A percentile compares a stretch with the other conserved stretches of the same genome.
phyloP scores from a whole-genome alignment of 2,329 filamentous ascomycete genomes.

The Colletotrichum shisoi region DNA sequence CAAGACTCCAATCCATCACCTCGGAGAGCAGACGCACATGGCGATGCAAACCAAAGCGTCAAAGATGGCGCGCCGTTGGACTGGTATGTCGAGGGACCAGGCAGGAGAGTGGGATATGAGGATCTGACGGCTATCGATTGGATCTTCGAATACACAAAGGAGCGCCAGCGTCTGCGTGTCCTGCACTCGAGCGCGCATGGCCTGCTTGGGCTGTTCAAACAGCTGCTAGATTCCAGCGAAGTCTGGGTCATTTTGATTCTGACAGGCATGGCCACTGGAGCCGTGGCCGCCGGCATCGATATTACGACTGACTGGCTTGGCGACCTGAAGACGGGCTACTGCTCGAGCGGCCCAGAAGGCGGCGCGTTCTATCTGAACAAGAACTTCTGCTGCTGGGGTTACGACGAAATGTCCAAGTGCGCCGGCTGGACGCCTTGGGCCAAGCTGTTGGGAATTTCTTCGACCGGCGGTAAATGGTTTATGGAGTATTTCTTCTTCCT shows the following conservation, averaged over 20 bases:
- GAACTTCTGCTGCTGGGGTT: constrained; percentile 91
- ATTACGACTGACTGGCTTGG: constrained; percentile 92
- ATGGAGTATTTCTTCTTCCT: constrained; percentile 89
- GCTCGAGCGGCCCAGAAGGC: constrained; percentile 75
- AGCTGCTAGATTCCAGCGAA: constrained; percentile 83
- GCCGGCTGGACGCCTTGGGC: constrained; percentile 89
- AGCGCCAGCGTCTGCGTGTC: constrained; percentile 84
- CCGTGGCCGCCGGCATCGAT: constrained; percentile 87
- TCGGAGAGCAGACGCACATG: constrained; percentile 35
- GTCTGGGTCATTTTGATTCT: constrained; percentile 89
- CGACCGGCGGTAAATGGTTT: constrained; percentile 75
- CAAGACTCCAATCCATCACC: constrained; percentile 40
- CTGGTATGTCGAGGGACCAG: constrained; percentile 90
- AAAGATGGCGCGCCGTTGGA: constrained; percentile 67
- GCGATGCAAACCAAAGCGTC: constrained; percentile 25
- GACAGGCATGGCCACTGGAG: constrained; percentile 83
- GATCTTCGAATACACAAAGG: constrained; percentile 99
- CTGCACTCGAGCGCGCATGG: constrained; percentile 75
- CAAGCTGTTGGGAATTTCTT: constrained; percentile 71
- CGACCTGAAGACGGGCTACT: constrained; percentile 90
- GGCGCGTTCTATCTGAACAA: constrained; percentile 91
- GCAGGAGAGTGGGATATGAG: constrained; percentile 90
- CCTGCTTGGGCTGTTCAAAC: constrained; percentile 74
- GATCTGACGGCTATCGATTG: constrained; percentile 98
- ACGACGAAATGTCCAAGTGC: constrained; percentile 83